A percentile compares a stretch with the other conserved stretches of the same genome.
Conservation (phyloP, 2,329 filamentous ascomycete species). For the Aspergillus sp. region DNA sequence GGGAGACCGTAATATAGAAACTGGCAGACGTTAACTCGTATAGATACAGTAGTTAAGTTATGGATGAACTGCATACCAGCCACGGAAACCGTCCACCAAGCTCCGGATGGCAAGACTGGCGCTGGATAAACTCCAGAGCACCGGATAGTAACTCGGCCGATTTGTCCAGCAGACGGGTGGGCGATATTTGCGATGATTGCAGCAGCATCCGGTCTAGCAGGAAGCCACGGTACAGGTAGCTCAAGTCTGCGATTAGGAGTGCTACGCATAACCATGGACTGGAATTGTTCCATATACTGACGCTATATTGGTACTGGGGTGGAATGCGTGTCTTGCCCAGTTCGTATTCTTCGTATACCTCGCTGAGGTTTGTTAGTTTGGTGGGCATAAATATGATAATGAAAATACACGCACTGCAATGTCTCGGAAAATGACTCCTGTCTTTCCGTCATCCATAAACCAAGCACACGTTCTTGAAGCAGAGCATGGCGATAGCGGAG, state of each 20-base stretch:
- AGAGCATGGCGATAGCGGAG: neutral
- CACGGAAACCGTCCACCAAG: neutral
- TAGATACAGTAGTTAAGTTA: too few species aligned
- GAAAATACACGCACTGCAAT: neutral
- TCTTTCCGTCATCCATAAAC: neutral
- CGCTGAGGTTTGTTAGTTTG: neutral
- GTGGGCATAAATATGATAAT: too few species aligned
- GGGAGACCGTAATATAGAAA: conserved; percentile 11
- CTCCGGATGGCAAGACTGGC: neutral
- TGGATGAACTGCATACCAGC: neutral
- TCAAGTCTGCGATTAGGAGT: neutral
- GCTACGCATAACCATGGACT: neutral
- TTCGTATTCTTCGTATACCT: neutral
- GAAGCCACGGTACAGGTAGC: conserved; percentile 7
- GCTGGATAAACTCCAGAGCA: conserved; percentile 6
- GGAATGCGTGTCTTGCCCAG: neutral
- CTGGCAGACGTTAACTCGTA: neutral
- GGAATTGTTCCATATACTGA: neutral
- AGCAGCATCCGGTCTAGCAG: conserved; percentile 8
- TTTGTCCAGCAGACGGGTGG: neutral
- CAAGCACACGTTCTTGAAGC: neutral
- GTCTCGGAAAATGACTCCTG: neutral
- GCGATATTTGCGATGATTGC: neutral
- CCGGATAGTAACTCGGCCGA: conserved; percentile 6
- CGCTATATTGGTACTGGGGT: neutral